phyloP scores from a whole-genome alignment of 1,284 basidiomycete species.

The Fomitopsis betulina region DNA sequence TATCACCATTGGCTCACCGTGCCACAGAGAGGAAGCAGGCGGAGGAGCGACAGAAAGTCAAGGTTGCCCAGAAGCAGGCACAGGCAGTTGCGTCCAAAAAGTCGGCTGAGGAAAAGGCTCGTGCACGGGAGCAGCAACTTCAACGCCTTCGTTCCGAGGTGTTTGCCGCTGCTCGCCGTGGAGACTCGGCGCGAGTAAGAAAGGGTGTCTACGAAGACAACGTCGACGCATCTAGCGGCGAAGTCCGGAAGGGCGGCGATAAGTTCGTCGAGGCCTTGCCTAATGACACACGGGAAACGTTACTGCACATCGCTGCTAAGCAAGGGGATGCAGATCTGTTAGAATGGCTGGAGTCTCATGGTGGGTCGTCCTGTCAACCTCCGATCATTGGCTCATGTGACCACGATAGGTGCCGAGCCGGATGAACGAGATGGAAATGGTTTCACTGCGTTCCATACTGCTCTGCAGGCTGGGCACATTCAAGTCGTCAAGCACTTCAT shows the following conservation, averaged over 20 bases:
- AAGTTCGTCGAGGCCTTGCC: slow-evolving; percentile 43
- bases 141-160: slow-evolving; percentile 54
- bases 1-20: background rate
- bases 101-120: slow-evolving; percentile 45
- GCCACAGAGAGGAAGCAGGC: slow-evolving; percentile 44
- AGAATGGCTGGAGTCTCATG: slow-evolving; percentile 65
- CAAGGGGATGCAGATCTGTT: slow-evolving; percentile 53
- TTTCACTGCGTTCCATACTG: slow-evolving; percentile 62
- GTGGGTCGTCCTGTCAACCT: slow-evolving; percentile 34
- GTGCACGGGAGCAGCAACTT: slow-evolving; percentile 38
- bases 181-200: slow-evolving; percentile 49
- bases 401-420: slow-evolving; percentile 53
- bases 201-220: slow-evolving; percentile 62
- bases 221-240: slow-evolving; percentile 67
- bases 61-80: slow-evolving; percentile 49
- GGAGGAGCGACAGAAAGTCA: slow-evolving; percentile 53
- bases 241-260: slow-evolving; percentile 53
- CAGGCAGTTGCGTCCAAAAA: slow-evolving; percentile 46
- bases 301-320: slow-evolving; percentile 60
- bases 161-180: slow-evolving; percentile 58
- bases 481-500: slow-evolving; percentile 53
- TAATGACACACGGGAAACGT: slow-evolving; percentile 55
- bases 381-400: background rate
- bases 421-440: slow-evolving; percentile 59
- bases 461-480: slow-evolving; percentile 48